A percentile compares a stretch with the other conserved stretches of the same genome.
Evolutionary conservation across 345 rosid species (phyloP).

Genomic region (Microcos paniculata): DNA sequence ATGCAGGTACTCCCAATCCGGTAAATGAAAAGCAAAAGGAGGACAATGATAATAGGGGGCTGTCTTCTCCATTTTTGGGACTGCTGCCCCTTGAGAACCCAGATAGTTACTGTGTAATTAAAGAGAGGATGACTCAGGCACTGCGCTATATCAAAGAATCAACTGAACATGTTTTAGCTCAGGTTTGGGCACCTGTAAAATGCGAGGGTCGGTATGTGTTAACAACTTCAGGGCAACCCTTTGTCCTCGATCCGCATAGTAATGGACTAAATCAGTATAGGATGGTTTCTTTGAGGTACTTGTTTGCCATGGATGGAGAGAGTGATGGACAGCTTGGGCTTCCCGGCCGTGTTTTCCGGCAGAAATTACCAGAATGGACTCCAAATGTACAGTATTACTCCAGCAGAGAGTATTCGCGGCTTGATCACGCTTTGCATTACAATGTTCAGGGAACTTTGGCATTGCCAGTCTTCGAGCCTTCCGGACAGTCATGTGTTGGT

Average conservation of each 20-base stretch:
- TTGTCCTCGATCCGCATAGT: constrained; percentile 71
- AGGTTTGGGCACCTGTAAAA: constrained; percentile 90
- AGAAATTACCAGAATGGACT: constrained; percentile 89
- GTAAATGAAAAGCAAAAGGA: constrained; percentile 38
- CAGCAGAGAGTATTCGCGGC: constrained; percentile 73
- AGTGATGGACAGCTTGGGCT: constrained; percentile 75
- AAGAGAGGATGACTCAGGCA: constrained; percentile 89
- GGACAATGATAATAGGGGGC: constrained; percentile 31
- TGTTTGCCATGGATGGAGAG: constrained; percentile 77
- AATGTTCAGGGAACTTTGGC: constrained; percentile 90
- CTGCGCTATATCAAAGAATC: constrained; percentile 78
- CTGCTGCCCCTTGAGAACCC: constrained; percentile 53
- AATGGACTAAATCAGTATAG: constrained; percentile 81
- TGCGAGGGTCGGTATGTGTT: constrained; percentile 56
- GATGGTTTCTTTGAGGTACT: constrained; percentile 74
- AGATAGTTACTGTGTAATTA: constrained; percentile 61
- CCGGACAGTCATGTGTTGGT: constrained; percentile 79
- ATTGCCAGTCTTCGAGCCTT: constrained; percentile 86
- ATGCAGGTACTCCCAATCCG: constrained; percentile 50
- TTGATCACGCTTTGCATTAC: constrained; percentile 64
- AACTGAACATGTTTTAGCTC: constrained; percentile 78
- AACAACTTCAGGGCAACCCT: constrained; percentile 91
- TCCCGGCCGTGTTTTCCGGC: constrained; percentile 91
- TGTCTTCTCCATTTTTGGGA: constrained; percentile 53
- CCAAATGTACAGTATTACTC: constrained; percentile 94